Evolutionary conservation across 768 basidiomycete species (phyloP), one percentile per base, ranked within the genome.

Genomic region (Clitopilus passeckerianus): DNA sequence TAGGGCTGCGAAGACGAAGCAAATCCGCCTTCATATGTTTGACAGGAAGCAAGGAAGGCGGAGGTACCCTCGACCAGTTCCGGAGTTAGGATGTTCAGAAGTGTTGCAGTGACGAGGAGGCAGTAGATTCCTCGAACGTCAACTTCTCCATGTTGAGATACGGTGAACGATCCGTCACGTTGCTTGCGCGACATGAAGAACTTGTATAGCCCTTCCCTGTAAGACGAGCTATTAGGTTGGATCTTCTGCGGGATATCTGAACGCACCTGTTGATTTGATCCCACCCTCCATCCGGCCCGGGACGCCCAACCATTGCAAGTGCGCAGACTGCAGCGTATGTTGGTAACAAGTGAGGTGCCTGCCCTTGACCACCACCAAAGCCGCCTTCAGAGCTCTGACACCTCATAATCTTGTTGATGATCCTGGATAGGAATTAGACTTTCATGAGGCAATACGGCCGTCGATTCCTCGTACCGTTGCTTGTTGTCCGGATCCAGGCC

Each of bases 51-150:
- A 57, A 99, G 77, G 75, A 95, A 98, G 6, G 77, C 82, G 0
- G 90, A 82, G 0, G 89, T 90, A 5, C 88, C 87, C 24, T 77
- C 73, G 4, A 95, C 79, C 41, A 99, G 86, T 59, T 91, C 93
- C 0, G 95, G 93, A 0, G 96, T 98, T 52, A 98, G 74, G 16
- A 99, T 73, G 64, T 97, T 85, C 44, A 98, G 81, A 22, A 99
- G 77, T 1, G 86, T 84, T 0, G 95, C 93, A 1, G 87, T 84
- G 1, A 87, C 86, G 12, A 99, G 82, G 1, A 98, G 83, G 69
- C 96, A 97, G 69, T 98, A 99, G 30, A 91, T 89, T 0, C 95
- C 97, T n/a, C 95, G 94, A 55, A 97, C 93, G 68, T 99, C 97
- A 14, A 98, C 89, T 71, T 99, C 97, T 14, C 87, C 92, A 57